Evolutionary conservation across 1,284 basidiomycete genomes (phyloP), one percentile per base, ranked within the genome.

Genomic region (Trametes polyzona): DNA sequence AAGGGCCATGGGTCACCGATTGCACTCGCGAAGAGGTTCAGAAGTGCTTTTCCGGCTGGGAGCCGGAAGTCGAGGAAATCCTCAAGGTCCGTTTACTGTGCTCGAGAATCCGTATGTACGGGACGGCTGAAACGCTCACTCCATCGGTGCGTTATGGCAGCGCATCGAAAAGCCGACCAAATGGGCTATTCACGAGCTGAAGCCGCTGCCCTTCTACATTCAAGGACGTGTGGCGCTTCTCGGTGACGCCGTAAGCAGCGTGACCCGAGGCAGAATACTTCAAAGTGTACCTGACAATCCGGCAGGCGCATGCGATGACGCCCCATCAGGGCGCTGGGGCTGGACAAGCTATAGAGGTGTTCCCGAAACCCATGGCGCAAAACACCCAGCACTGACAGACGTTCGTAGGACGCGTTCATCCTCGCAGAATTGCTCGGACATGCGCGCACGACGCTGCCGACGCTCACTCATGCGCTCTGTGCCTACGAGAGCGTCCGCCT

Each of bases 341-440:
- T 1, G 73, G 73, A 2, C 71, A 73, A 50, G 72, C 71, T 1
- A 72, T 74, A 37, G 73, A 74, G 61, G 73, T 71, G 46, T 21
- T 21, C 3, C n/a, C n/a, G n/a, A n/a, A n/a, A 41, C 17, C n/a
- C 23, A 23, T 30, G 17, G 8, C 4, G 8, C 16, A 11, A 19
- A 26, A 3, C 12, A n/a, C 21, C n/a, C 7, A 29, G 8, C n/a
- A 32, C 17, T 44, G 7, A 19, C 21, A 27, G 19, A 8, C 29
- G 4, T 27, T 16, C n/a, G n/a, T 53, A 83, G 82, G 82, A 85
- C 58, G 82, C 82, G 1, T 83, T 76, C 57, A 69, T 84, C 26
- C 74, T 85, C 17, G 73, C 78, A 5, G 71, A 71, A 2, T 62
- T 83, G 32, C 76, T 86, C 19, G 79, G 79, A 7, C 74, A 82